Evolutionary conservation across 345 rosid species (phyloP), one percentile per base, ranked within the genome.

Genomic region (Linum trigynum): DNA sequence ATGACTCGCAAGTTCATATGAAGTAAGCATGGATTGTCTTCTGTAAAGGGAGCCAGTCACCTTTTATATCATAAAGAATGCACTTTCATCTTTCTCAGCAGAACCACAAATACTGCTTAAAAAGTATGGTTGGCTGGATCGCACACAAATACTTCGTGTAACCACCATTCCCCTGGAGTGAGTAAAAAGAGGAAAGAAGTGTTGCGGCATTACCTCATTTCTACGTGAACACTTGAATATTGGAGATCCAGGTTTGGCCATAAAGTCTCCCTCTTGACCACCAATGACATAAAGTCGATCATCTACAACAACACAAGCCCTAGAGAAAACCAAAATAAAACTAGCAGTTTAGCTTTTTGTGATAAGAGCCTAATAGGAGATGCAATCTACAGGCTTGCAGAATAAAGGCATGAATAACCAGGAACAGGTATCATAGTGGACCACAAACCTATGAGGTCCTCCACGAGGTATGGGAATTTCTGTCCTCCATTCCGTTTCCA

Each of bases 211-310:
- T 71, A 87, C 98, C 92, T 92, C 98, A 74, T 78, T 78, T 72
- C 98, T 85, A 0, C 92, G 86, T 3, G 98, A 90, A 81, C 98
- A 94, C 74, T 94, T 94, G 83, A 90, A 94, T 71, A 90, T 86
- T 17, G 99, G 91, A 3, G 97, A 94, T 82, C 97, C 97, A 57
- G 97, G 96, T 80, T 88, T 90, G 10, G 98, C 98, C 98, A 92
- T 90, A 79, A 90, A 92, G 83, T 92, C 98, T 69, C 98, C 98
- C 75, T 92, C 98, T 80, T 92, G 98, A 65, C 98, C 98, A 43
- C 97, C 98, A 65, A 90, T 73, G 58, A 92, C 87, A 69, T 75
- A 76, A 67, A 92, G 90, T 10, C 70, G 77, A 62, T 88, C 96
- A 78, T 88, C 76, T 69, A 79, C 88, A 68, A 90, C 97, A 37